Conservation (phyloP, 805 yeast genomes). For the Myxozyma vanderwaltii region DNA sequence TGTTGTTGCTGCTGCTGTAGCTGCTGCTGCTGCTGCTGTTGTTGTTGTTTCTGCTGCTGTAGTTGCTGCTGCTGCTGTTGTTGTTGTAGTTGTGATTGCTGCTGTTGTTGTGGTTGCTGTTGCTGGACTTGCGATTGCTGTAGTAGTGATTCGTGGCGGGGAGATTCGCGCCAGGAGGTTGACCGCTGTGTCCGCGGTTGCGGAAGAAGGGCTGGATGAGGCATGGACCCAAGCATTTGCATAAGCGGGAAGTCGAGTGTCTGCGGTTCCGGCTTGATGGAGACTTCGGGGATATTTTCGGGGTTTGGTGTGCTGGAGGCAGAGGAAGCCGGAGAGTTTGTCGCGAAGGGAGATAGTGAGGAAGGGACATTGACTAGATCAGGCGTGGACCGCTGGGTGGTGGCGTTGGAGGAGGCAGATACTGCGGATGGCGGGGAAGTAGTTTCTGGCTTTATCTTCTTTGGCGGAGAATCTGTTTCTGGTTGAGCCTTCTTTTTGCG, state of each 20-base stretch:
- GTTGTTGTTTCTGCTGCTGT: background rate
- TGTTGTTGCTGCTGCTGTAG: background rate
- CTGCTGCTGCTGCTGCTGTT: background rate
- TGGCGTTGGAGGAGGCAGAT: background rate
- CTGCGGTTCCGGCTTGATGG: background rate
- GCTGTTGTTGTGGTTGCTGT: background rate
- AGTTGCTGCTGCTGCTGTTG: background rate
- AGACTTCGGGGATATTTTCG: background rate
- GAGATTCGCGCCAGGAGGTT: background rate
- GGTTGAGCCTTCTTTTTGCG: slow-evolving; percentile 16
- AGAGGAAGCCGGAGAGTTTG: background rate
- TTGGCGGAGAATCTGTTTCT: background rate
- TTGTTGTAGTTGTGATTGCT: background rate
- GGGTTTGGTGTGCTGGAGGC: background rate
- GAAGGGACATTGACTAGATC: background rate
- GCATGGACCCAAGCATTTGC: background rate
- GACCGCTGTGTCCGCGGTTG: background rate
- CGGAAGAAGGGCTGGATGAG: background rate
- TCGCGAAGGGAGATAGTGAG: background rate
- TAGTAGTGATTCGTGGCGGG: background rate
- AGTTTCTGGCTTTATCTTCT: slow-evolving; percentile 6
- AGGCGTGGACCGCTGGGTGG: background rate
- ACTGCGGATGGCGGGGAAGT: background rate
- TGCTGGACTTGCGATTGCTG: background rate
- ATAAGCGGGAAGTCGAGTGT: background rate